These are phyloP conservation scores for Oryza punctata DNA, from an alignment of 176 grass and related monocot species.

Conservation along the genomic window DNA sequence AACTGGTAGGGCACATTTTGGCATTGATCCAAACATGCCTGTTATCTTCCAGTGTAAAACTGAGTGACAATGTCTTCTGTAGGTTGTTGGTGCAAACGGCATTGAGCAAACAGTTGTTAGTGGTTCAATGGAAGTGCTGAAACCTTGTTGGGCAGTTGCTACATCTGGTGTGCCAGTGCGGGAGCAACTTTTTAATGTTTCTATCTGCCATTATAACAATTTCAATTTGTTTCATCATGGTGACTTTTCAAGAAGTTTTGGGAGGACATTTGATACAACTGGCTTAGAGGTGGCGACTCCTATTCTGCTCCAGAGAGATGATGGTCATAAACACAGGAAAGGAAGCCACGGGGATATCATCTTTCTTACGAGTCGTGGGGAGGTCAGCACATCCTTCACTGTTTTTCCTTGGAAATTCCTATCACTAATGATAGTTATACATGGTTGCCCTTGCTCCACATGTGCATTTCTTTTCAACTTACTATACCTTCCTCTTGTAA, in stretches of 20 bases:
- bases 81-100: slow-evolving; percentile 88
- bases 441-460: not conserved
- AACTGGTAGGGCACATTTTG: too few species aligned
- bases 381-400: slow-evolving; percentile 55
- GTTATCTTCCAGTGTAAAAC: not conserved
- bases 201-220: slow-evolving; percentile 88
- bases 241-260: slow-evolving; percentile 88
- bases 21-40: too few species aligned
- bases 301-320: slow-evolving; percentile 71
- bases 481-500: not conserved
- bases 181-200: slow-evolving; percentile 94
- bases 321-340: slow-evolving; percentile 92
- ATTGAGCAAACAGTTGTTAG: slow-evolving; percentile 84
- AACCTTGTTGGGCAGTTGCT: slow-evolving; percentile 97
- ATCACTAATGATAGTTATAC: not conserved
- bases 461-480: not conserved
- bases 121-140: slow-evolving; percentile 87
- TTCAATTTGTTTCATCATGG: slow-evolving; percentile 84
- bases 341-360: slow-evolving; percentile 92
- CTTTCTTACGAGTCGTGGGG: slow-evolving; percentile 87
- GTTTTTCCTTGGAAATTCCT: not conserved
- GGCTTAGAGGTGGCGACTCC: slow-evolving; percentile 86
- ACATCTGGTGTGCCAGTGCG: slow-evolving; percentile 92
- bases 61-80: slow-evolving; percentile 14
- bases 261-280: slow-evolving; percentile 67